Base-by-base conservation (phyloP, 108 stramenopile genomes). In the Pseudonitzschia delicatissima region DNA sequence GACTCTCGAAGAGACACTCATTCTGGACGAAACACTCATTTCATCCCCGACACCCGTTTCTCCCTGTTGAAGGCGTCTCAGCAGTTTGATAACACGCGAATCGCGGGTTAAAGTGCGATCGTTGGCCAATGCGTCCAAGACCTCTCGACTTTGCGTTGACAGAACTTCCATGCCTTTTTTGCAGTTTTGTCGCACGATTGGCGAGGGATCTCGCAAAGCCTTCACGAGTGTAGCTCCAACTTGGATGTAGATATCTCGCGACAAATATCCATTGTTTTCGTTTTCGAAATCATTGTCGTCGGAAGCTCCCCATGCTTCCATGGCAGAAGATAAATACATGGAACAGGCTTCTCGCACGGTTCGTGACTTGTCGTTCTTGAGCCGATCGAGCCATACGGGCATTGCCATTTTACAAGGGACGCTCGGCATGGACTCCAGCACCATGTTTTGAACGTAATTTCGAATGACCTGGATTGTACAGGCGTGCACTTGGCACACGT, bases 391-490 rank as follows among this genome's bases (percentile, higher is more conserved):
- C 73, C 86, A 82, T 1, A 86, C 33, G 5, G 86, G 78, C 67
- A 93, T 72, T 27, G 71, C 73, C 64, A 87, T 83, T 64, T 87
- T 89, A 66, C 88, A 89, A 18, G 85, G 85, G 20, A 82, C 78
- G 17, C 71, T 71, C 0, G 78, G 77, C 25, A 93, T 45, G 9
- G 76, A 49, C 29, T 85, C 77, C 27, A 79, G 18, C 9, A 75
- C 67, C 82, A 90, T 80, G 26, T 59, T 66, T 51, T 83, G 77
- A 20, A 87, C 92, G 23, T 84, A 81, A 5, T 62, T 64, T 49
- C 89, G 85, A 47, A 93, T 88, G 33, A 90, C 85, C 20, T 83
- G 80, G 53, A 90, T 87, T 4, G 92, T 93, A 66, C 86, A 88
- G 8, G 86, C 84, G 45, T 90, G 89, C 1, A 88, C 79, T 45